These are phyloP conservation scores for Fulvia fulva DNA, from an alignment of 2,329 filamentous ascomycete species.

Conservation along the genomic window DNA sequence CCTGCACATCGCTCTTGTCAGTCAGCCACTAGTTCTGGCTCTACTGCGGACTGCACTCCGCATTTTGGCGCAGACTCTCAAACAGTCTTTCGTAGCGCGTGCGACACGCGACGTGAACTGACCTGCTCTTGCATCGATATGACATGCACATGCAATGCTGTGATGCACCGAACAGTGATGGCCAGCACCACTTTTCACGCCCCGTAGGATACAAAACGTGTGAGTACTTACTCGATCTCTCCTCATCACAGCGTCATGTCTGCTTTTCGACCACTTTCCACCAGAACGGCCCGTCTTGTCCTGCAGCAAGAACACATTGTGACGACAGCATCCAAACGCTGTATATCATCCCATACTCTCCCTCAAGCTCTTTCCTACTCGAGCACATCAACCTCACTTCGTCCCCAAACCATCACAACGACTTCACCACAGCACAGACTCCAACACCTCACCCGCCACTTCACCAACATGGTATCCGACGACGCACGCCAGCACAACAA, in stretches of 20 bases:
- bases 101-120: neutral
- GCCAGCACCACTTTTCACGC: neutral
- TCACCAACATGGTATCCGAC: constrained; percentile 27
- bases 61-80: too few species aligned
- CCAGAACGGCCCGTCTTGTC: neutral
- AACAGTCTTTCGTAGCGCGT: too few species aligned
- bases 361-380: neutral
- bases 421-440: constrained; percentile 4
- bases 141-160: neutral
- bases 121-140: neutral
- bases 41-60: too few species aligned
- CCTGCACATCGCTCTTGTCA: neutral
- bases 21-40: neutral
- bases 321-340: constrained; percentile 1
- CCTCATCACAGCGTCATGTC: neutral
- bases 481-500: constrained; percentile 32
- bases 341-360: neutral
- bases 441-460: constrained; percentile 11
- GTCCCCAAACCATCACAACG: neutral
- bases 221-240: neutral
- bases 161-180: constrained; percentile 1
- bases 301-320: constrained; percentile 5
- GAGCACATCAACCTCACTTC: neutral
- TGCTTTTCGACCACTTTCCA: constrained; percentile 2
- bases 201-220: neutral